Evolutionary conservation across 2,329 filamentous ascomycete species (phyloP).

Genomic region (Epichloe uncinata): DNA sequence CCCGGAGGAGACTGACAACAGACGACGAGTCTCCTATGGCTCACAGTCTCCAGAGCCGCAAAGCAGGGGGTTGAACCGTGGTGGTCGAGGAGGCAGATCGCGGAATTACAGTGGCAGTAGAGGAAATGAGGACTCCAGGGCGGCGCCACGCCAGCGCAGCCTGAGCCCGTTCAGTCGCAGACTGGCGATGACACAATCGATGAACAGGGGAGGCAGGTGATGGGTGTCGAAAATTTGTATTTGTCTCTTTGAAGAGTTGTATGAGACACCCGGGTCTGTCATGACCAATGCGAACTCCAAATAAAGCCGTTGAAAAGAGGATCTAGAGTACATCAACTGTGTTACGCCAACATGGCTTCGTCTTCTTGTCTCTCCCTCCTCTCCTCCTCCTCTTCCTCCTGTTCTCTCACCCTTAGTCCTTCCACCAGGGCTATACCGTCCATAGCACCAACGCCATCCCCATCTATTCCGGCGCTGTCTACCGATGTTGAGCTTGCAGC

Average conservation of each 20-base stretch:
- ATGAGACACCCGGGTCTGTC: background rate
- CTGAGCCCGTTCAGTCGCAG: constrained; percentile 87
- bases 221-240: constrained; percentile 26
- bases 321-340: background rate
- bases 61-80: constrained; percentile 4
- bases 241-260: background rate
- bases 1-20: background rate
- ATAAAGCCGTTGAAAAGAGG: background rate
- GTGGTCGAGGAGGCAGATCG: background rate
- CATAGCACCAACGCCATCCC: constrained; percentile 50
- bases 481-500: constrained; percentile 21
- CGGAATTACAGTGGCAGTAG: background rate
- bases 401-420: constrained; percentile 61
- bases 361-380: constrained; percentile 55
- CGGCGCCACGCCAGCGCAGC: constrained; percentile 51
- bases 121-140: constrained; percentile 7
- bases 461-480: constrained; percentile 22
- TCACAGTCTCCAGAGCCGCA: constrained; percentile 14
- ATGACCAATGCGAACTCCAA: constrained; percentile 5
- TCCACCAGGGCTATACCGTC: constrained; percentile 70
- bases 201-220: constrained; percentile 38
- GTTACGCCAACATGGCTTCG: constrained; percentile 31
- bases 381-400: constrained; percentile 64
- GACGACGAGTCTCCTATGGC: constrained; percentile 3
- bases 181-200: constrained; percentile 64